These are phyloP conservation scores for Hemisphaericaspora lyxosophila DNA, from an alignment of 1,139 yeast genomes.

Conservation along the genomic window DNA sequence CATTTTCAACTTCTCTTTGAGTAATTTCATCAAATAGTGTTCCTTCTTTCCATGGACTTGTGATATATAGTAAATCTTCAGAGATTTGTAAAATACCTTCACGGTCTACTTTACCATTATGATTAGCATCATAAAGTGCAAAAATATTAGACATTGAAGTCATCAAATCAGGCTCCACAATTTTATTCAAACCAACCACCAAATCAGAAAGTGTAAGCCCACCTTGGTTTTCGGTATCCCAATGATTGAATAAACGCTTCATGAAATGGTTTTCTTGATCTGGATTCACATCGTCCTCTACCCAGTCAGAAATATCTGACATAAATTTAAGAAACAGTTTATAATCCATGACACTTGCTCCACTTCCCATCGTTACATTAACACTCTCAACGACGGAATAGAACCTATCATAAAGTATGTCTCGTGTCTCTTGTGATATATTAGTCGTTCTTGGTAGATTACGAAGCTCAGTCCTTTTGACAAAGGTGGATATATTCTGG, in stretches of 20 bases:
- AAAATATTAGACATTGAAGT: slow-evolving; percentile 77
- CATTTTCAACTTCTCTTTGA: slow-evolving; percentile 58
- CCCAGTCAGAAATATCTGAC: slow-evolving; percentile 84
- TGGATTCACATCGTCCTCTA: slow-evolving; percentile 29
- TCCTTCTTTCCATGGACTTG: slow-evolving; percentile 82
- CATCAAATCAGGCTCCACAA: slow-evolving; percentile 76
- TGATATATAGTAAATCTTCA: slow-evolving; percentile 79
- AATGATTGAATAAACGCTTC: slow-evolving; percentile 60
- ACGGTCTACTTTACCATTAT: slow-evolving; percentile 63
- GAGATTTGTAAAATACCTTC: slow-evolving; percentile 82
- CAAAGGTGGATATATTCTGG: slow-evolving; percentile 84
- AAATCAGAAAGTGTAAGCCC: slow-evolving; percentile 68
- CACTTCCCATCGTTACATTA: slow-evolving; percentile 67
- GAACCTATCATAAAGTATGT: slow-evolving; percentile 80
- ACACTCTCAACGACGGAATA: slow-evolving; percentile 71
- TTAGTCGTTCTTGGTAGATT: slow-evolving; percentile 74
- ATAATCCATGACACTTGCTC: slow-evolving; percentile 71
- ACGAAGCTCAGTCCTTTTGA: slow-evolving; percentile 86
- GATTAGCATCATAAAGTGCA: slow-evolving; percentile 65
- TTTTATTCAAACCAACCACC: slow-evolving; percentile 66
- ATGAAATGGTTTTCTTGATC: slow-evolving; percentile 45
- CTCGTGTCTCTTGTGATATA: slow-evolving; percentile 56
- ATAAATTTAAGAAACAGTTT: slow-evolving; percentile 71
- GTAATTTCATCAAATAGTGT: slow-evolving; percentile 59
- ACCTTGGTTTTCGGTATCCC: slow-evolving; percentile 61